Evolutionary conservation across 2,329 filamentous ascomycete species (phyloP).

Genomic region (Pestalotiopsis fici): DNA sequence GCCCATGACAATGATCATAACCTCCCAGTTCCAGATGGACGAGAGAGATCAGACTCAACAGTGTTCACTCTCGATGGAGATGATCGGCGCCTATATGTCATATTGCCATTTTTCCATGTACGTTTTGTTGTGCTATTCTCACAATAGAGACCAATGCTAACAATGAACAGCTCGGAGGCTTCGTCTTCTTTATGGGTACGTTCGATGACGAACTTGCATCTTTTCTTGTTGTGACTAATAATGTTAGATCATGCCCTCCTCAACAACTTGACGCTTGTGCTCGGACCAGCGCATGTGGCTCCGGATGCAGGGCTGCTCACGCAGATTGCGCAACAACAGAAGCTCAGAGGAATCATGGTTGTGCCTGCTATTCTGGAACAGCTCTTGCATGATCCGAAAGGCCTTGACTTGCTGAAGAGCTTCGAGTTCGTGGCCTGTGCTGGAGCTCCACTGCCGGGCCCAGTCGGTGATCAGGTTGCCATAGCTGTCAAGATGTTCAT

Average conservation of each 20-base stretch:
- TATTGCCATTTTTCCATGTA: constrained; percentile 16
- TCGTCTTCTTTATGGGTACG: constrained; percentile 11
- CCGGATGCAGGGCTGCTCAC: constrained; percentile 19
- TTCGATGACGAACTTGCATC: neutral
- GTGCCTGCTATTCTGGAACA: constrained; percentile 17
- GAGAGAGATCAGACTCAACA: constrained; percentile 9
- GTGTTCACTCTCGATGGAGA: constrained; percentile 11
- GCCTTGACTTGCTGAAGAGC: constrained; percentile 14
- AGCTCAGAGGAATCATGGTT: constrained; percentile 16
- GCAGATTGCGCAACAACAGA: constrained; percentile 14
- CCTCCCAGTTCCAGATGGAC: constrained; percentile 10
- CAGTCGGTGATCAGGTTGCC: constrained; percentile 12
- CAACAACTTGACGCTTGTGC: constrained; percentile 14
- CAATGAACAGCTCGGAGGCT: constrained; percentile 3
- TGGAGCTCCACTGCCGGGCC: constrained; percentile 16
- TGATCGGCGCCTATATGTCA: constrained; percentile 10
- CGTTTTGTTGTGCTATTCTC: neutral
- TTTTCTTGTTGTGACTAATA: neutral
- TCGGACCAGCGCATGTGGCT: constrained; percentile 19
- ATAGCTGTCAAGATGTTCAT: constrained; percentile 14
- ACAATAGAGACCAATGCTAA: neutral
- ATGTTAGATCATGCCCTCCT: constrained; percentile 17
- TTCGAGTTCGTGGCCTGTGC: constrained; percentile 18
- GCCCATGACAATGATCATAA: constrained; percentile 11
- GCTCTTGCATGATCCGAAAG: constrained; percentile 17